Evolutionary conservation across 345 rosid genomes (phyloP), one percentile per base, ranked within the genome.

Genomic region (Ricinus communis): DNA sequence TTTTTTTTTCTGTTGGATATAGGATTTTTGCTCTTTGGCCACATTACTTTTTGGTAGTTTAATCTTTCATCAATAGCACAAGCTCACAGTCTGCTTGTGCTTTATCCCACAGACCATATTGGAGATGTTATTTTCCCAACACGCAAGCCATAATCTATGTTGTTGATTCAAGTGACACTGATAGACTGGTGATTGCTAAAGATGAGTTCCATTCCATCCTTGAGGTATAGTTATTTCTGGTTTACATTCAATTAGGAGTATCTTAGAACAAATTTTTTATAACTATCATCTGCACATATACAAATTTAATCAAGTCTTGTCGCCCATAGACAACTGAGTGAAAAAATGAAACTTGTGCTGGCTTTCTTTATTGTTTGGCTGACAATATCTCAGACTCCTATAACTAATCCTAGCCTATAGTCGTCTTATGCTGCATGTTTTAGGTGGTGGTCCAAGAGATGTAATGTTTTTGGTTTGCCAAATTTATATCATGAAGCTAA

Each of bases 111-210:
- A 88, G 93, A 84, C 93, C 93, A 43, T 88, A 88, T 58, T 88
- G 93, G 93, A 86, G 93, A 81, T 88, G 93, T 80, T 88, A 88
- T 77, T 88, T 88, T 68, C 93, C 93, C 62, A 88, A 88, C 71
- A 87, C 93, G 49, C 93, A 88, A 66, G 93, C 93, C 68, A 85
- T 88, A 59, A 88, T 88, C 28, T 88, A 88, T 71, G 93, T 88
- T 25, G 83, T 87, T 71, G 93, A 88, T 84, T 88, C 91, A 63
- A 86, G 93, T 73, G 93, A 88, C 71, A 88, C 88, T 5, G 91
- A 88, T 61, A 82, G 93, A 77, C 82, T 88, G 70, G 83, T 71
- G 55, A 85, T 87, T 73, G 91, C 93, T 38, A 88, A 85, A 84
- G 93, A 87, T 19, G 93, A 88, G 72, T 88, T 88, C 74, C 93